Base-by-base conservation (phyloP, 805 yeast species). In the Ogataea populi-albae region DNA sequence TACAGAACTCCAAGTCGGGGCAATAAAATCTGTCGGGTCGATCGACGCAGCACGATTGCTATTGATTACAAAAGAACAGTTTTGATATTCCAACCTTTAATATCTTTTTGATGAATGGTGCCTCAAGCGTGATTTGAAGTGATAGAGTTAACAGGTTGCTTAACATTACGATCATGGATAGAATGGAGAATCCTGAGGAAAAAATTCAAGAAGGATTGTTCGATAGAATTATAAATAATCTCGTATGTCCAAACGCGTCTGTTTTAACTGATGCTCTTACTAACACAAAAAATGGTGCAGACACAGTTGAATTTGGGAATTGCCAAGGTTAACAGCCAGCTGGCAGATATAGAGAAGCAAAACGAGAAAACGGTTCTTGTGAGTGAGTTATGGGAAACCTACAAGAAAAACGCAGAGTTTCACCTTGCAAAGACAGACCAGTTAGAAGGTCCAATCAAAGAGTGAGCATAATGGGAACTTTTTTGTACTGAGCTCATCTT, bases 131-230 rank as follows among this genome's bases (percentile, higher is more conserved):
- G 8, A 11, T 9, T 20, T n/a, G 10, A 30, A 30, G n/a, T 17
- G 22, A n/a, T 10, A 20, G n/a, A 17, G n/a, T 14, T 7, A 17
- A 15, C 7, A 16, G 7, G 19, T 23, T 16, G 22, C 24, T 6
- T 5, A 4, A 23, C 26, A 17, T 14, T 15, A 43, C 26, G 27
- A 40, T 23, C 34, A 26, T 35, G 22, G 47, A 43, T 19, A 42
- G 32, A 25, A 84, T 85, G 94, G 87, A 85, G 60, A 86, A 85
- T 50, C 96, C 95, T 4, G 89, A 86, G 52, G 89, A 84, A 50
- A 83, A 81, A 53, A 83, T 76, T 5, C 95, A 86, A 54, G 79
- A 75, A 45, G 86, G 86, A 11, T 65, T 87, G 16, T 65, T 83
- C 26, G 75, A 85, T 8, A 75, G 95, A 44, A 84, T 86, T n/a